Conservation (phyloP, 2,329 filamentous ascomycete genomes). For the Colletotrichum ledebouriae region DNA sequence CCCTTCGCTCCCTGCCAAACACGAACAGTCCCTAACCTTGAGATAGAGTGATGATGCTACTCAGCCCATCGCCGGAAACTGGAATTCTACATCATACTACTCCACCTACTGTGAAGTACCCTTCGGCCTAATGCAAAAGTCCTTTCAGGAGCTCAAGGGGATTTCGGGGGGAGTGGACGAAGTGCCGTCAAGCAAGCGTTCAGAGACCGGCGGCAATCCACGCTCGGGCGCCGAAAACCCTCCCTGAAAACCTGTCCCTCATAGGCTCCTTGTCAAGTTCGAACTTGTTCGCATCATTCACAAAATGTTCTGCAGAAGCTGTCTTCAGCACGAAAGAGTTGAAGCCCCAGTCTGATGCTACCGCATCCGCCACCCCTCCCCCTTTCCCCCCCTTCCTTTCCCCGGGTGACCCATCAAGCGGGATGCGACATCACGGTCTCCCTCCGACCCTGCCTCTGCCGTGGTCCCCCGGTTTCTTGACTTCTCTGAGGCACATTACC, state of each 20-base stretch:
- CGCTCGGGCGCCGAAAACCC: conserved; percentile 14
- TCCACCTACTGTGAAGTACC: background rate
- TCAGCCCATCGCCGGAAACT: conserved; percentile 2
- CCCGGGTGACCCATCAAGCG: conserved; percentile 32
- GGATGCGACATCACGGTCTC: conserved; percentile 32
- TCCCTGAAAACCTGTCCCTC: background rate
- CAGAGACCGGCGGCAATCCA: background rate
- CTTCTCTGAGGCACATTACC: background rate
- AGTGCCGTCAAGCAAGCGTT: background rate
- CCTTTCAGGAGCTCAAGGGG: background rate
- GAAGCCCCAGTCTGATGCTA: conserved; percentile 1
- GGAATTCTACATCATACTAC: conserved; percentile 1
- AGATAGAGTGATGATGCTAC: background rate
- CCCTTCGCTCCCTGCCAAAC: background rate
- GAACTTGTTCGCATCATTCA: conserved; percentile 4
- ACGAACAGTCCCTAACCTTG: background rate
- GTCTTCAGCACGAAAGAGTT: background rate
- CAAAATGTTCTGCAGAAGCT: background rate
- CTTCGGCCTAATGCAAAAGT: conserved; percentile 1
- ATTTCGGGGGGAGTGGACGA: background rate
- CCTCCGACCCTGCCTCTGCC: background rate
- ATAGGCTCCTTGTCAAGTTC: background rate
- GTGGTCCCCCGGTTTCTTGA: conserved; percentile 11
- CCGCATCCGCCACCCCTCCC: background rate
- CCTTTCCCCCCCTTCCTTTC: conserved; percentile 12